These are phyloP conservation scores for Microcos paniculata DNA, from an alignment of 345 rosid genomes.

Conservation along the genomic window DNA sequence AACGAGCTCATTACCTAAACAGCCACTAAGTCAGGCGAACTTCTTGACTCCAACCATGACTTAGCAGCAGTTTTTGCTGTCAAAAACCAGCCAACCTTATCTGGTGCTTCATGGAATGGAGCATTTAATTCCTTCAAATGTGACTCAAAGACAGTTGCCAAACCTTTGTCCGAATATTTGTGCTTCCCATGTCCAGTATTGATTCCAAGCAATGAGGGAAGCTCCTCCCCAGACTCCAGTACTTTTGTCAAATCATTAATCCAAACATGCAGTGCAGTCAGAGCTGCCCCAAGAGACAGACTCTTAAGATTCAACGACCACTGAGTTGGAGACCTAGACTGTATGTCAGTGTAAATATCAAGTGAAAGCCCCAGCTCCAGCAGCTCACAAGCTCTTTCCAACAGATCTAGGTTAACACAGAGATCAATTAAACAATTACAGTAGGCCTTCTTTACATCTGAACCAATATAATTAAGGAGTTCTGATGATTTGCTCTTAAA, in stretches of 20 bases:
- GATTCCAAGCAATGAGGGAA: slow-evolving; percentile 87
- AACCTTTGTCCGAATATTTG: slow-evolving; percentile 73
- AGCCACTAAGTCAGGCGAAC: slow-evolving; percentile 39
- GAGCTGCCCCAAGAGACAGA: slow-evolving; percentile 86
- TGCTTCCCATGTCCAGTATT: slow-evolving; percentile 97
- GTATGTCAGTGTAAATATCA: slow-evolving; percentile 61
- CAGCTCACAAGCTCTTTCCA: slow-evolving; percentile 79
- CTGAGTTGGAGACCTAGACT: slow-evolving; percentile 72
- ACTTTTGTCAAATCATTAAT: slow-evolving; percentile 73
- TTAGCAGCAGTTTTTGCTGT: slow-evolving; percentile 79
- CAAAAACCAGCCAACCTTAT: slow-evolving; percentile 88
- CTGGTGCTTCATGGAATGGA: slow-evolving; percentile 91
- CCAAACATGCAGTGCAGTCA: slow-evolving; percentile 89
- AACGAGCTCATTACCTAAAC: slow-evolving; percentile 27
- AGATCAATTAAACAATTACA: slow-evolving; percentile 90
- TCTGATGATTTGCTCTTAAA: slow-evolving; percentile 57
- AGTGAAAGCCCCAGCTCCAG: slow-evolving; percentile 67
- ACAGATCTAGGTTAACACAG: slow-evolving; percentile 66
- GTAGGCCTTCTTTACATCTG: slow-evolving; percentile 75
- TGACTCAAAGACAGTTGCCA: slow-evolving; percentile 65
- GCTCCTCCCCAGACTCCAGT: slow-evolving; percentile 62
- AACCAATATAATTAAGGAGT: slow-evolving; percentile 51
- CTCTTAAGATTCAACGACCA: slow-evolving; percentile 87
- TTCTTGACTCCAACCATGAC: slow-evolving; percentile 77
- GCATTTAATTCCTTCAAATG: slow-evolving; percentile 80